A percentile compares a stretch with the other conserved stretches of the same genome.
Evolutionary conservation across 2,329 filamentous ascomycete species (phyloP).

Genomic region (Aspergillus luchuensis): DNA sequence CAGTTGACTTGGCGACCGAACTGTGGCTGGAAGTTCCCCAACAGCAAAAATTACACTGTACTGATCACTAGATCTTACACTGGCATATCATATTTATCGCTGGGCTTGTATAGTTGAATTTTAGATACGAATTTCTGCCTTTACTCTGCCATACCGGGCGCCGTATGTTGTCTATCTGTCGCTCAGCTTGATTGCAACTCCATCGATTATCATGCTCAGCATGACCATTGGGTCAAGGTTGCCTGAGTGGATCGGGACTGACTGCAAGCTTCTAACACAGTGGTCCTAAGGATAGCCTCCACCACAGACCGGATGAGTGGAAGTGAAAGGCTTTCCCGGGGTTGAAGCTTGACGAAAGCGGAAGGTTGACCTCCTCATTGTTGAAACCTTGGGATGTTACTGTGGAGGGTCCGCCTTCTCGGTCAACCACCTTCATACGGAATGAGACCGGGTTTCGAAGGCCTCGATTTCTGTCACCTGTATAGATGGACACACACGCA

Average conservation of each 20-base stretch:
- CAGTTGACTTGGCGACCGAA: constrained; percentile 15
- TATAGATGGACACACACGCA: neutral
- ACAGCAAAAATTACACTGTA: neutral
- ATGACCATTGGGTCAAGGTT: neutral
- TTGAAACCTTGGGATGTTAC: constrained; percentile 1
- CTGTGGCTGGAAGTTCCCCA: neutral
- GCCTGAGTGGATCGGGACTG: neutral
- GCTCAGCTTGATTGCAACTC: neutral
- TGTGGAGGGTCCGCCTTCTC: neutral
- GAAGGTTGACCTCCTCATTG: neutral
- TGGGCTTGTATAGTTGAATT: neutral
- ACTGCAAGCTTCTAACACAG: neutral
- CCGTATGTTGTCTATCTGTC: neutral
- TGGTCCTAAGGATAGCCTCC: neutral
- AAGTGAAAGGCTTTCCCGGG: neutral
- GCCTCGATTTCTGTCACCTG: neutral
- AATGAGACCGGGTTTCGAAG: neutral
- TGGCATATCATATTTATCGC: no score
- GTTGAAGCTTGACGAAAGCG: constrained; percentile 1
- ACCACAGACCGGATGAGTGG: neutral
- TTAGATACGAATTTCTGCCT: neutral
- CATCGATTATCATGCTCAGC: neutral
- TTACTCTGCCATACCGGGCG: neutral
- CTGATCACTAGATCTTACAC: neutral
- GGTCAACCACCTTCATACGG: neutral